Percentiles rank a stretch among this genome's conserved stretches.
These are phyloP conservation scores for Amaranthus cruentus DNA, from an alignment of 148 eudicot genomes.

Conservation along the genomic window DNA sequence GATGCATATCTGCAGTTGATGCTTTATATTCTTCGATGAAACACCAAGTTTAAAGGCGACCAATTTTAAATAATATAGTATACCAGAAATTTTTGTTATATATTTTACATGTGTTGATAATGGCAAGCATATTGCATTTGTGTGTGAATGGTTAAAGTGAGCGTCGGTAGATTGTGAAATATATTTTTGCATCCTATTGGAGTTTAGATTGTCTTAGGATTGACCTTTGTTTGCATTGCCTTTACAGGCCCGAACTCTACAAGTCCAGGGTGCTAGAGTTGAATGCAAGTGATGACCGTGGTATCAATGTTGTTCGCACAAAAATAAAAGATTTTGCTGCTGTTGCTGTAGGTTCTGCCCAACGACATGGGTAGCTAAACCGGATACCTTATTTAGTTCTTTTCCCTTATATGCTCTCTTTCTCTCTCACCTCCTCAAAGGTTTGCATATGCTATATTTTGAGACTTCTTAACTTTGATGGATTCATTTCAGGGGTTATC, in stretches of 20 bases:
- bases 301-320: slow-evolving; percentile 96
- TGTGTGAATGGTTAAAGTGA: not conserved
- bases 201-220: not conserved
- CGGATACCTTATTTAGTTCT: slow-evolving; percentile 6
- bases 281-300: slow-evolving; percentile 99
- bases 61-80: too few relatives aligned
- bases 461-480: not conserved
- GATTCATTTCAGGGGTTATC: slow-evolving; percentile 54
- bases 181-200: not conserved
- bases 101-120: not conserved
- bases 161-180: not conserved
- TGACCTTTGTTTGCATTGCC: slow-evolving; percentile 8
- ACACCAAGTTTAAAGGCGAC: too few relatives aligned
- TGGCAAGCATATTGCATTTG: not conserved
- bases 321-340: slow-evolving; percentile 91
- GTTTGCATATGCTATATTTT: not conserved
- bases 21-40: too few relatives aligned
- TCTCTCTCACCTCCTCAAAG: not conserved
- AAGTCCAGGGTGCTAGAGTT: slow-evolving; percentile 94
- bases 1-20: too few relatives aligned
- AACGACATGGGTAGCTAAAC: slow-evolving; percentile 53
- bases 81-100: not conserved
- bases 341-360: slow-evolving; percentile 80
- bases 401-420: not conserved
- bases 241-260: slow-evolving; percentile 81